A percentile compares a stretch with the other conserved stretches of the same genome.
phyloP scores from a whole-genome alignment of 352 stramenopile species.

The Phytophthora sansomeana region DNA sequence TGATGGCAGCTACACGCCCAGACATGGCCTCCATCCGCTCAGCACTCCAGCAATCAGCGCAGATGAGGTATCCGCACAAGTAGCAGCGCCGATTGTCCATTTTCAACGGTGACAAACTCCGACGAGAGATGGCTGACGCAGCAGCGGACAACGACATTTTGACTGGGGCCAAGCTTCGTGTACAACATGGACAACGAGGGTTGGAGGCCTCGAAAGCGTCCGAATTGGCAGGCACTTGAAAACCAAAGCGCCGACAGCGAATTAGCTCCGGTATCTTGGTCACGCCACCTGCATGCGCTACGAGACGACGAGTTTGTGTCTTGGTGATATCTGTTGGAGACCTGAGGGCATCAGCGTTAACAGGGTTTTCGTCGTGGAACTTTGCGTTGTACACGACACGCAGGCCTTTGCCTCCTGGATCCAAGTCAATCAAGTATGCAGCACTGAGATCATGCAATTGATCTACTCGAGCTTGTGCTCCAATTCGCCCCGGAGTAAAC shows the following conservation, averaged over 20 bases:
- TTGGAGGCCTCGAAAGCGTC: constrained; percentile 44
- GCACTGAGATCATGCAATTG: constrained; percentile 31
- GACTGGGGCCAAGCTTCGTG: constrained; percentile 35
- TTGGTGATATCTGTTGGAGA: constrained; percentile 1
- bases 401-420: constrained; percentile 15
- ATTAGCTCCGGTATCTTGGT: constrained; percentile 45
- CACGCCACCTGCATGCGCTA: constrained; percentile 18
- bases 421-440: constrained; percentile 27
- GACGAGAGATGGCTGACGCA: constrained; percentile 11
- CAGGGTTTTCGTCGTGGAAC: constrained; percentile 2
- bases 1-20: constrained; percentile 17
- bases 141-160: constrained; percentile 26
- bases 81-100: constrained; percentile 31
- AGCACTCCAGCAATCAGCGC: constrained; percentile 28
- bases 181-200: constrained; percentile 55
- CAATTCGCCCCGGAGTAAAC: constrained; percentile 6
- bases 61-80: constrained; percentile 38
- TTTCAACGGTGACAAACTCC: constrained; percentile 10
- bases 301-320: constrained; percentile 10
- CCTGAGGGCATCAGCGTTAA: not conserved
- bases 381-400: constrained; percentile 36
- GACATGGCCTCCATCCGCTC: constrained; percentile 26
- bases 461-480: constrained; percentile 13
- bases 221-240: constrained; percentile 50
- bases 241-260: constrained; percentile 51